A percentile compares a stretch with the other conserved stretches of the same genome.
These are phyloP conservation scores for Dictyostelium discoideum DNA, from an alignment of 78 protist genomes.

Conservation along the genomic window dicty_2.7 NC_007088.5:2899501-2900000, in stretches of 20 bases:
- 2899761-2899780: neutral
- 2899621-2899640: neutral
- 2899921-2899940: neutral
- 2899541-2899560: neutral
- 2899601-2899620: neutral
- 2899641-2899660: neutral
- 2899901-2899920: neutral
- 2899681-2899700: neutral
- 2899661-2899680: neutral
- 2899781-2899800: neutral
- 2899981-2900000: neutral
- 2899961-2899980: neutral
- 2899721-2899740: neutral
- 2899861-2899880: neutral
- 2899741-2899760: slow-evolving; percentile 24
- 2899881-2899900: neutral
- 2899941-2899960: neutral
- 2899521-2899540: neutral
- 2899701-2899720: slow-evolving; percentile 10
- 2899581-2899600: slow-evolving; percentile 9
- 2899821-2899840: neutral
- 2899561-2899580: neutral
- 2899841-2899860: neutral
- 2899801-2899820: neutral
- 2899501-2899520: neutral